Base-by-base conservation (phyloP, 495 filamentous ascomycete genomes). In the Opeltia flavorubescens region DNA sequence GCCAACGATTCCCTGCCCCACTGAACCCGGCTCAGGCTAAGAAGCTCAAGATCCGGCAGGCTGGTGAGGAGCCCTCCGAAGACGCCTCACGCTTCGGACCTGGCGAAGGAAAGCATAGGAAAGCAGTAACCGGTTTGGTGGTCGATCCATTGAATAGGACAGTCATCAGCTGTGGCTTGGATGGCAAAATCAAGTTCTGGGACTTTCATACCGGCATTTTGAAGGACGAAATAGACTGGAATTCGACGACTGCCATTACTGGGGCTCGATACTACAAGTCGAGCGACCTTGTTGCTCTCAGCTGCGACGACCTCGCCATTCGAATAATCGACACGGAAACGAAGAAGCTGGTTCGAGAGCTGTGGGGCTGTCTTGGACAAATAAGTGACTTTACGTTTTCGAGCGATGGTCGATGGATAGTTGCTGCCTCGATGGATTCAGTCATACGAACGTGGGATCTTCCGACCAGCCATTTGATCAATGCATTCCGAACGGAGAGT, bases 161-260 rank as follows among this genome's bases (percentile, higher is more conserved):
- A 18, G 71, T 95, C 41, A 78, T 91, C 27, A 94, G 86, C 47
- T 93, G 85, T 59, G 79, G 84, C 2, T 62, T 86, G 21, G 91
- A 99, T 61, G 93, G 93, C n/a, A 91, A 80, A 58, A 71, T 99
- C 52, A 96, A 96, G 69, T 96, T 99, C 60, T 99, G 91, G 91
- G 86, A 94, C 52, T 91, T 96, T 44, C 63, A 72, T 8, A 81
- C 84, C 1, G 89, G 88, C 5, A 69, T 72, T 43, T 70, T 95
- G 2, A 59, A 84, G 13, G 75, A 89, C 51, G 78, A 95, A 57
- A 76, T 96, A 36, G 75, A 94, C 59, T 94, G 86, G 88, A 72
- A 77, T 50, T 79, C 78, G 4, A 86, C 84, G 73, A 76, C 81
- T n/a, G 73, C 78, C 15, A 69, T 75, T 15, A 85, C 78, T n/a